These are phyloP conservation scores for Flaveria trinervia DNA, from an alignment of 129 eudicot species.

Conservation along the genomic window DNA sequence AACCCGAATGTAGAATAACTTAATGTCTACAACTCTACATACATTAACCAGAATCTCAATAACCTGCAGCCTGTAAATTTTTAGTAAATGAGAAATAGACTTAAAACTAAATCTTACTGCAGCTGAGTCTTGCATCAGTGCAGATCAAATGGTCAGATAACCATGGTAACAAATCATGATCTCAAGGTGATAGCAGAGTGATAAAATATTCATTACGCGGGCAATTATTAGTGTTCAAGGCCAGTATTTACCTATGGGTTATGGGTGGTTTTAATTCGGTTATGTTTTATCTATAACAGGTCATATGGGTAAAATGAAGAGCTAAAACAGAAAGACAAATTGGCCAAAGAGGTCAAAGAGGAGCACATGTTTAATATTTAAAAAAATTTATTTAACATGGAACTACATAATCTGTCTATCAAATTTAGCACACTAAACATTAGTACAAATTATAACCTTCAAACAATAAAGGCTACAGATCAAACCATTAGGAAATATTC, in stretches of 20 bases:
- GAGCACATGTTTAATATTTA: neutral
- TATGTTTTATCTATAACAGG: neutral
- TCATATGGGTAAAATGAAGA: neutral
- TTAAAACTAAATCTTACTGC: neutral
- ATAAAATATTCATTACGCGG: neutral
- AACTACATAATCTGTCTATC: neutral
- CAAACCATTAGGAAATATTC: neutral
- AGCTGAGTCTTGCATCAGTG: neutral
- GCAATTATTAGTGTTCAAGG: neutral
- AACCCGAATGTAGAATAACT: neutral
- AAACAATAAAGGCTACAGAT: neutral
- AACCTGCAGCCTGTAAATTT: neutral
- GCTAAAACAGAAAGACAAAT: neutral
- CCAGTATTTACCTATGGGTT: neutral
- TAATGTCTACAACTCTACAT: neutral
- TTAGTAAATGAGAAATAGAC: neutral
- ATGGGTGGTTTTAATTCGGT: neutral
- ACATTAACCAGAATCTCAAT: neutral
- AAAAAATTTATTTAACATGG: neutral
- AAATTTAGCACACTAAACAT: neutral
- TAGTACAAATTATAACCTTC: neutral
- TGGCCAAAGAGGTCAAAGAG: neutral
- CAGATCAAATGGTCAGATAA: neutral
- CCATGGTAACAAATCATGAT: neutral
- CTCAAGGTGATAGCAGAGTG: constrained; percentile 7